Percentiles rank a stretch among this genome's conserved stretches.
Evolutionary conservation across 2,329 filamentous ascomycete species (phyloP).

Genomic region (Botrytis tulipae): DNA sequence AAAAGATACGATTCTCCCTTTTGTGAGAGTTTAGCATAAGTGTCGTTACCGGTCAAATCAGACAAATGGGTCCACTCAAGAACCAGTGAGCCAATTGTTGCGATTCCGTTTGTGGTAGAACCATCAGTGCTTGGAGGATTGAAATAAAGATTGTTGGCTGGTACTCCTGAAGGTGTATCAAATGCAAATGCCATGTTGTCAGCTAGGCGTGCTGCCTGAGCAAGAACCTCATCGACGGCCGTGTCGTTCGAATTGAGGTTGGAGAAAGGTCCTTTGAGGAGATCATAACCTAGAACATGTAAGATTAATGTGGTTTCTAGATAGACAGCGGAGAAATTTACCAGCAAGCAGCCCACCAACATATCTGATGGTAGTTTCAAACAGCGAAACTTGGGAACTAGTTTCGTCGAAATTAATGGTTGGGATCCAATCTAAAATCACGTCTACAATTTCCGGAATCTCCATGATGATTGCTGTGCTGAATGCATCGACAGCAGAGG

Average conservation of each 20-base stretch:
- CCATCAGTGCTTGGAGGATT: conserved; percentile 50
- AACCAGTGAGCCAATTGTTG: conserved; percentile 73
- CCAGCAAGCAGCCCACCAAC: conserved; percentile 77
- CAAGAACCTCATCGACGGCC: conserved; percentile 57
- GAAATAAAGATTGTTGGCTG: conserved; percentile 66
- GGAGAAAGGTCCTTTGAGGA: conserved; percentile 66
- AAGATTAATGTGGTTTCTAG: conserved; percentile 7
- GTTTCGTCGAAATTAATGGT: conserved; percentile 67
- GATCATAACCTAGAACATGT: conserved; percentile 55
- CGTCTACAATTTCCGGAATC: conserved; percentile 62
- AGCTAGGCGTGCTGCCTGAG: conserved; percentile 66
- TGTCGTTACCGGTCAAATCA: conserved; percentile 66
- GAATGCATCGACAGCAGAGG: conserved; percentile 76
- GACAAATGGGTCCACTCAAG: conserved; percentile 82
- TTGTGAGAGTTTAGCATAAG: conserved; percentile 66
- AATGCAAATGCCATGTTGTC: conserved; percentile 76
- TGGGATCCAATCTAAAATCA: conserved; percentile 69
- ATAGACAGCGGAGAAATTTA: conserved; percentile 40
- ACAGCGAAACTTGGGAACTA: conserved; percentile 65
- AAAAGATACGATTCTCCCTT: conserved; percentile 70
- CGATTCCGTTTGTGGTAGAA: conserved; percentile 64
- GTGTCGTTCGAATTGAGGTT: conserved; percentile 46
- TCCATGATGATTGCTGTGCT: conserved; percentile 78
- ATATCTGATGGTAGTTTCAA: conserved; percentile 90
- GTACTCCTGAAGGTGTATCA: conserved; percentile 71